Evolutionary conservation across 306 rosid species (phyloP).

Genomic region (Cajanus cajan): DNA sequence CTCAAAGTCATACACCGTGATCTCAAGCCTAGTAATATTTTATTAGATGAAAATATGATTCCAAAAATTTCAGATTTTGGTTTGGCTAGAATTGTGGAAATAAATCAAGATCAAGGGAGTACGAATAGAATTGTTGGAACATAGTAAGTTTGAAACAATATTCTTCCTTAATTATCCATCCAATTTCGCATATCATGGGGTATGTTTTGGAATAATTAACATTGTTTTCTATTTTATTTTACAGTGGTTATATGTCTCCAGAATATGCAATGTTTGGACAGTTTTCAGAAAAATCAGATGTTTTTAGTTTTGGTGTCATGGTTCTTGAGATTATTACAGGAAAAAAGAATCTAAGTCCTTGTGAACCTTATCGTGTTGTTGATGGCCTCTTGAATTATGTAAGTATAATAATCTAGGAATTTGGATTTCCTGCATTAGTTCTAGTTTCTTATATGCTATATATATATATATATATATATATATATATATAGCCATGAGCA

Average conservation of each 20-base stretch:
- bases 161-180: neutral
- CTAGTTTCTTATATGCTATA: neutral
- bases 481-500: neutral
- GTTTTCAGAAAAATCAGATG: neutral
- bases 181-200: too few relatives aligned
- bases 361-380: neutral
- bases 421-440: neutral
- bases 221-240: neutral
- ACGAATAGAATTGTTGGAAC: constrained; percentile 45
- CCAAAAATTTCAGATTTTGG: neutral
- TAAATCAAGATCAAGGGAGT: constrained; percentile 30
- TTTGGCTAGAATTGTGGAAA: neutral
- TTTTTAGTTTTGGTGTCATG: neutral
- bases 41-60: neutral
- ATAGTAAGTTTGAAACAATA: neutral
- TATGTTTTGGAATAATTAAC: neutral
- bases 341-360: constrained; percentile 1
- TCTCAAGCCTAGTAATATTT: neutral
- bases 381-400: constrained; percentile 20
- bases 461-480: neutral
- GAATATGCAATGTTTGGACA: neutral
- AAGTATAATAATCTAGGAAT: neutral
- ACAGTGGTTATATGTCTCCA: neutral
- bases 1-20: neutral
- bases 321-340: neutral